Percentiles rank a stretch among this genome's conserved stretches.
Conservation (phyloP, 169 alveolate species). For the Toxoplasma gondii region DNA sequence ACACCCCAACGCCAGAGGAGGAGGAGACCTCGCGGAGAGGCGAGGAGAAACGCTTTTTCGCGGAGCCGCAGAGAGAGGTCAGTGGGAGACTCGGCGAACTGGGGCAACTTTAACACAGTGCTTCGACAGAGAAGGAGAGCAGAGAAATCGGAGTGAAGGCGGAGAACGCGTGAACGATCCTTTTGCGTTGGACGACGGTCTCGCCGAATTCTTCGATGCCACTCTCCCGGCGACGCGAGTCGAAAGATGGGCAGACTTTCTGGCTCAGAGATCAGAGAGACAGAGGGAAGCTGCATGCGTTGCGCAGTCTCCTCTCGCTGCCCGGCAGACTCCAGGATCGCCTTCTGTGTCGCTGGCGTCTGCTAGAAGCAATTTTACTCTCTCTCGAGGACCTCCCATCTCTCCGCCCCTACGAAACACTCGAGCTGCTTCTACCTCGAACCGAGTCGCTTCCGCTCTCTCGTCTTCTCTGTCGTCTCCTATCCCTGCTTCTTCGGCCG, state of each 20-base stretch:
- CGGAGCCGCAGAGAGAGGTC: too few species aligned
- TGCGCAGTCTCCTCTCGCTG: too few species aligned
- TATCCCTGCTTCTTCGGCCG: background rate
- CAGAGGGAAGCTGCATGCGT: too few species aligned
- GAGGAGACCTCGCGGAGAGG: too few species aligned
- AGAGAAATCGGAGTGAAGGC: too few species aligned
- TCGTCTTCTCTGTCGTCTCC: background rate
- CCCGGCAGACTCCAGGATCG: background rate
- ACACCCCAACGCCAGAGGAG: too few species aligned
- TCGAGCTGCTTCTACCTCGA: too few species aligned
- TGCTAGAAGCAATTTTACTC: background rate
- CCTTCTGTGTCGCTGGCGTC: background rate
- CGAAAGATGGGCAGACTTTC: background rate
- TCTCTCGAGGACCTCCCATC: background rate
- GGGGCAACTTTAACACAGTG: too few species aligned
- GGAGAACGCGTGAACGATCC: constrained; percentile 12
- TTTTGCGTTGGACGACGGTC: background rate
- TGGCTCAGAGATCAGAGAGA: background rate
- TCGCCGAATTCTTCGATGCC: background rate
- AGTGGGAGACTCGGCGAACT: too few species aligned
- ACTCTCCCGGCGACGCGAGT: background rate
- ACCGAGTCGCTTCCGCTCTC: too few species aligned
- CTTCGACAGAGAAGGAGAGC: too few species aligned
- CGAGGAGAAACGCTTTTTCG: too few species aligned
- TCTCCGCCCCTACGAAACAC: background rate